A percentile compares a stretch with the other conserved stretches of the same genome.
These are phyloP conservation scores for Solioccasus polychromus DNA, from an alignment of 768 basidiomycete genomes.

Conservation along the genomic window DNA sequence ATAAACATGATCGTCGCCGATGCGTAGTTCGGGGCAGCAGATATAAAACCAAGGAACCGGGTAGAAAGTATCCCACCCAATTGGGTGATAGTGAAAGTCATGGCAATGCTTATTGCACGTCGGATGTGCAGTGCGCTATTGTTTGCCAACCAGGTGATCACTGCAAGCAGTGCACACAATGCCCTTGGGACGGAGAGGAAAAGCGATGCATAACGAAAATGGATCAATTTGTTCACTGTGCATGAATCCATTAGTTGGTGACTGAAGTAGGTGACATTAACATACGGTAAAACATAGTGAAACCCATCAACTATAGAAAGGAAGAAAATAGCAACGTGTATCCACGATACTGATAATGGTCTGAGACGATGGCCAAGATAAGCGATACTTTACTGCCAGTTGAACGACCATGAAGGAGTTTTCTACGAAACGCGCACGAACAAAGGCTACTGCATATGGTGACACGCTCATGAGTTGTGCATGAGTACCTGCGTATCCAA, in stretches of 20 bases:
- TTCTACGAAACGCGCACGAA: constrained; percentile 31
- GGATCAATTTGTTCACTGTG: constrained; percentile 28
- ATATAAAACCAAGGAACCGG: constrained; percentile 54
- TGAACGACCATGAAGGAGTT: background rate
- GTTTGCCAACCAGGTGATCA: constrained; percentile 62
- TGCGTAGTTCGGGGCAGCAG: constrained; percentile 48
- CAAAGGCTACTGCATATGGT: constrained; percentile 49
- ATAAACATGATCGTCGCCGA: constrained; percentile 42
- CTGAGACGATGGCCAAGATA: constrained; percentile 48
- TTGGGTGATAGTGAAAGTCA: constrained; percentile 56
- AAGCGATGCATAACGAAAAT: constrained; percentile 52
- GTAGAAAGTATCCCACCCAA: constrained; percentile 58
- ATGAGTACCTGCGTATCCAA: constrained; percentile 53
- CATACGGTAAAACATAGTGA: constrained; percentile 52
- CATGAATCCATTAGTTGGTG: background rate
- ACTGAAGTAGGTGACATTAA: background rate
- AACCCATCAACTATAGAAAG: constrained; percentile 46
- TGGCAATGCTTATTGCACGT: constrained; percentile 56
- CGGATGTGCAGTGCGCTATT: constrained; percentile 56
- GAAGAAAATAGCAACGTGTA: constrained; percentile 43
- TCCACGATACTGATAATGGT: constrained; percentile 52
- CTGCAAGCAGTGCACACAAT: constrained; percentile 48
- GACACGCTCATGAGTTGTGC: constrained; percentile 65
- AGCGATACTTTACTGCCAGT: constrained; percentile 31
- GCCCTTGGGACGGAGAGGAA: constrained; percentile 54